These are phyloP conservation scores for Colletotrichum tofieldiae DNA, from an alignment of 2,329 filamentous ascomycete species.

Conservation along the genomic window DNA sequence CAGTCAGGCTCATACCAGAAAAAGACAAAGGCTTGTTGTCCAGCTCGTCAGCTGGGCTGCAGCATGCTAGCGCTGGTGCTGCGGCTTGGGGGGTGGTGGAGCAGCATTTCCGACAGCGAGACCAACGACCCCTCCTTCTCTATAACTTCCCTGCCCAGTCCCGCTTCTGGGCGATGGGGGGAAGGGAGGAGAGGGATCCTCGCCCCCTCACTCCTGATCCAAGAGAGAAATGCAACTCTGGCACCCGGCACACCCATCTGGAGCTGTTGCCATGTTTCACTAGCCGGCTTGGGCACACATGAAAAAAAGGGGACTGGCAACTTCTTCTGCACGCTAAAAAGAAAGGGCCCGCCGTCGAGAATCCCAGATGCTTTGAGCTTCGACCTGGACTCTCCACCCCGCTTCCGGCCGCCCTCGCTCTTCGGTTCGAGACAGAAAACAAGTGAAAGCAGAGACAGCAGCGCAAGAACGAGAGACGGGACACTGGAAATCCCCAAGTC, in stretches of 20 bases:
- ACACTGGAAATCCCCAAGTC: constrained; percentile 8
- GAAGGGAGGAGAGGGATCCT: constrained; percentile 9
- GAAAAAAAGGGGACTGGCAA: constrained; percentile 35
- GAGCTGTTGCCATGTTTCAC: constrained; percentile 40
- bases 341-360: constrained; percentile 41
- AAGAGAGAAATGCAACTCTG: constrained; percentile 37
- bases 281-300: constrained; percentile 32
- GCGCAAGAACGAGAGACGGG: background rate
- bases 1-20: background rate
- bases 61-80: constrained; percentile 30
- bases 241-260: constrained; percentile 24
- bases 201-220: constrained; percentile 25
- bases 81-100: constrained; percentile 37
- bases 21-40: background rate
- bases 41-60: constrained; percentile 11
- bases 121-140: constrained; percentile 27
- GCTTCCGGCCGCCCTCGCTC: constrained; percentile 36
- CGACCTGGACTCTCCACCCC: constrained; percentile 38
- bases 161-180: constrained; percentile 19
- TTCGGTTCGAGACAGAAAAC: constrained; percentile 17
- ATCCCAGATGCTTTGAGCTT: constrained; percentile 40
- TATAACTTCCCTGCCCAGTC: constrained; percentile 37
- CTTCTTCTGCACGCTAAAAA: constrained; percentile 42
- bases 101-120: constrained; percentile 8
- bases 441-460: constrained; percentile 26